Base-by-base conservation (phyloP, 2,329 filamentous ascomycete species). In the Phaeomoniella chlamydospora region DNA sequence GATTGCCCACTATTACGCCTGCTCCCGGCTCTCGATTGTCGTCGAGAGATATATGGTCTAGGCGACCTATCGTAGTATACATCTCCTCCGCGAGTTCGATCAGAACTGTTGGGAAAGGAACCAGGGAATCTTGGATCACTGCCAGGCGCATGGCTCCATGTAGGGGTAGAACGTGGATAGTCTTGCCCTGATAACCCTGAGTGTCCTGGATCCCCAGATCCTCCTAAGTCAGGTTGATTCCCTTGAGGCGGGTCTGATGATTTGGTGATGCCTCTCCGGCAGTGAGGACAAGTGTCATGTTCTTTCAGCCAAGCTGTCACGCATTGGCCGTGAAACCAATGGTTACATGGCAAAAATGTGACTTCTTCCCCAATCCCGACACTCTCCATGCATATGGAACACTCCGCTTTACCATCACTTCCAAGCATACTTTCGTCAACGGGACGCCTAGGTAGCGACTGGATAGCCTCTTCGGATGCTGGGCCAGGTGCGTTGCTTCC, bases 351-450 rank as follows among this genome's bases (percentile, higher is more conserved):
- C 35, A 98, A 59, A 32, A 78, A 70, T 0, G 81, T 72, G 4
- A 88, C 83, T 51, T 82, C 75, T 18, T 82, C 76, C 9, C 76
- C 80, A 22, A 81, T 51, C 16, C 73, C 68, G 42, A 92, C 78
- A 17, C 82, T 73, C 37, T 94, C 86, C 64, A 96, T 93, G 58
- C 90, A 98, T 39, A 98, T 94, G 22, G 83, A 87, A 55, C 90
- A 98, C 16, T 94, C 87, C 1, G 71, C 73, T 35, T 64, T 69
- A 30, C 76, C 79, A 39, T 80, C 82, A 4, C 62, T 58, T 4
- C 70, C 71, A 37, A 92, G 64, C 70, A 92, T 78, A 30, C 77
- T 69, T 39, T 70, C 62, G 35, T 83, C 73, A 2, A 90, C 64
- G 31, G 72, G 72, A 45, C 77, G 80, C 46, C 78, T 80, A 5